Evolutionary conservation across 352 stramenopile genomes (phyloP), one percentile per base, ranked within the genome.

Genomic region (Pythium oligandrum): DNA sequence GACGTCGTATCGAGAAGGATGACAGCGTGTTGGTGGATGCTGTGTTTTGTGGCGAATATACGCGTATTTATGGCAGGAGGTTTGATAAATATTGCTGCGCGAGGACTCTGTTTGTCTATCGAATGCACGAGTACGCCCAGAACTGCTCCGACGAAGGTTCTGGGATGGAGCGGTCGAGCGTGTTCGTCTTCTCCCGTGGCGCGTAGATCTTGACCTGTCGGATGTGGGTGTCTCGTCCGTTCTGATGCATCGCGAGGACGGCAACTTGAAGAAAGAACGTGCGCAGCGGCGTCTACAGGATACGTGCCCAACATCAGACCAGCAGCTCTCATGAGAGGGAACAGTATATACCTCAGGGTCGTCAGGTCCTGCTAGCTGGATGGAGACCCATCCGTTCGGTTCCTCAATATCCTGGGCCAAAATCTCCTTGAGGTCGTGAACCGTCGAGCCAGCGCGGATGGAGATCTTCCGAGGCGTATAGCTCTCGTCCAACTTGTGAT

Each of bases 191-290:
- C 56, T 88, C 68, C 4, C 89, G 68, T 11, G 90, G 87, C 12
- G 90, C 80, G 64, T 86, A 98, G 44, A 98, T 71, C 53, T 96
- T 97, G 37, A 97, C 80, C 50, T 98, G 93, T 32, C 96, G 83
- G 32, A 98, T 91, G 59, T 98, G 95, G 8, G 94, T 98, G 62
- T 98, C 96, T 32, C 92, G 74, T 34, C 96, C 97, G 73, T 99
- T 99, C 73, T 99, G 96, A 69, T 99, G 96, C 96, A 99, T 99
- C 17, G 88, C 88, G 5, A 96, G 67, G 50, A 99, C 87, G 33
- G 88, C 93, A 48, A 99, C 96, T 62, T 99, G 96, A 51, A 99
- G 68, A 53, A 98, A 93, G 68, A 98, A 97, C 9, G 96, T 95
- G 26, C 93, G 89, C 47, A 88, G 61, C 4, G 77, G 72, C n/a